Evolutionary conservation across 1,139 yeast genomes (phyloP).

Genomic region (Arxiozyma heterogenica): DNA sequence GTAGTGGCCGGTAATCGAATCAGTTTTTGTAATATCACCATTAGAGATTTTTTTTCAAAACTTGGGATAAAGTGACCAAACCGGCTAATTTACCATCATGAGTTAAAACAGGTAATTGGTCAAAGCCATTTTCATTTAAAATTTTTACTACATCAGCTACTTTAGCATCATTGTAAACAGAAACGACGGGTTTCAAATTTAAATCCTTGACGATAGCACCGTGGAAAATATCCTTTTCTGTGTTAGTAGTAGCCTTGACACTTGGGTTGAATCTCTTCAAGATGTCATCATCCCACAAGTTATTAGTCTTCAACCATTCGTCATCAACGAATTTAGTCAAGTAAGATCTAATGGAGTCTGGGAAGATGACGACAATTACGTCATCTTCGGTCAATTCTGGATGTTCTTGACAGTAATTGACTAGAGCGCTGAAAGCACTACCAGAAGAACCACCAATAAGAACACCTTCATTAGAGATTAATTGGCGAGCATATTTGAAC

Average conservation of each 20-base stretch:
- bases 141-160: conserved; percentile 61
- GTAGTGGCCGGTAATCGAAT: conserved; percentile 54
- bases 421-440: conserved; percentile 73
- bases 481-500: conserved; percentile 71
- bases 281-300: conserved; percentile 50
- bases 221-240: conserved; percentile 39
- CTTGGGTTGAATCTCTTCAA: conserved; percentile 30
- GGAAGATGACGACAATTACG: conserved; percentile 72
- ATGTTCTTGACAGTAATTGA: conserved; percentile 55
- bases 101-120: conserved; percentile 71
- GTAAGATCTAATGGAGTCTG: conserved; percentile 82
- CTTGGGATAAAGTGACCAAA: conserved; percentile 65
- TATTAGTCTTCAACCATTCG: conserved; percentile 82
- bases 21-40: conserved; percentile 50
- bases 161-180: conserved; percentile 56
- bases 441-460: conserved; percentile 88
- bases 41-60: conserved; percentile 61
- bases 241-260: conserved; percentile 32
- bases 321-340: conserved; percentile 84
- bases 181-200: conserved; percentile 72
- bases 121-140: conserved; percentile 70
- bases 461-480: conserved; percentile 79
- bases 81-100: conserved; percentile 62
- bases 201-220: conserved; percentile 60
- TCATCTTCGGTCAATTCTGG: conserved; percentile 60